phyloP scores from a whole-genome alignment of 202 grass and related monocot species.

The Cymbopogon flexuosus region DNA sequence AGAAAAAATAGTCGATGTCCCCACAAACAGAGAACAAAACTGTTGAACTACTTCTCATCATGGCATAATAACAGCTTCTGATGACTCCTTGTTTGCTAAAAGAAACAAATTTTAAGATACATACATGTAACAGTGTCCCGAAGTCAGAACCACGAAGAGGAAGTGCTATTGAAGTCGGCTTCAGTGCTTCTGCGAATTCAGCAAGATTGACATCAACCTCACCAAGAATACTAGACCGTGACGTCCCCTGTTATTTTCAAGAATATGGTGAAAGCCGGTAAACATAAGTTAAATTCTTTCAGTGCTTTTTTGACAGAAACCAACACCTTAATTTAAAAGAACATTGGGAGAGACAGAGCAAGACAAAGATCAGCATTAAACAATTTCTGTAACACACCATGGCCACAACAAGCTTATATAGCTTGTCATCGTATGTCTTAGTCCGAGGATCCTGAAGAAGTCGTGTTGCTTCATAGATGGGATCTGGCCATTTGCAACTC shows the following conservation, averaged over 20 bases:
- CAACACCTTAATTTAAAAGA: slow-evolving; percentile 6
- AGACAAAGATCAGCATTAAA: slow-evolving; percentile 18
- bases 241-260: slow-evolving; percentile 66
- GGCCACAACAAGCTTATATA: slow-evolving; percentile 89
- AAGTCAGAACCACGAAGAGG: slow-evolving; percentile 86
- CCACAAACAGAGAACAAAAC: slow-evolving; percentile 15
- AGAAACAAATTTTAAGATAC: slow-evolving; percentile 24
- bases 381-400: slow-evolving; percentile 56
- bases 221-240: slow-evolving; percentile 84
- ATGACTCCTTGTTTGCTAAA: not conserved
- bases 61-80: slow-evolving; percentile 1
- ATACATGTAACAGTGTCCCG: slow-evolving; percentile 85
- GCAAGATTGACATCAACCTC: slow-evolving; percentile 96
- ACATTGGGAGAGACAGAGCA: not conserved
- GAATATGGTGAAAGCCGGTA: slow-evolving; percentile 19
- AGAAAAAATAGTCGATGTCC: slow-evolving; percentile 12
- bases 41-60: not conserved
- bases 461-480: slow-evolving; percentile 94
- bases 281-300: slow-evolving; percentile 22
- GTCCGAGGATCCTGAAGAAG: slow-evolving; percentile 86
- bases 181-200: slow-evolving; percentile 87
- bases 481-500: slow-evolving; percentile 93
- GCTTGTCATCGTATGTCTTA: slow-evolving; percentile 91
- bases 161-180: slow-evolving; percentile 66
- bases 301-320: slow-evolving; percentile 8